Conservation (phyloP, 345 rosid species). For the Dimocarpus longan region DNA sequence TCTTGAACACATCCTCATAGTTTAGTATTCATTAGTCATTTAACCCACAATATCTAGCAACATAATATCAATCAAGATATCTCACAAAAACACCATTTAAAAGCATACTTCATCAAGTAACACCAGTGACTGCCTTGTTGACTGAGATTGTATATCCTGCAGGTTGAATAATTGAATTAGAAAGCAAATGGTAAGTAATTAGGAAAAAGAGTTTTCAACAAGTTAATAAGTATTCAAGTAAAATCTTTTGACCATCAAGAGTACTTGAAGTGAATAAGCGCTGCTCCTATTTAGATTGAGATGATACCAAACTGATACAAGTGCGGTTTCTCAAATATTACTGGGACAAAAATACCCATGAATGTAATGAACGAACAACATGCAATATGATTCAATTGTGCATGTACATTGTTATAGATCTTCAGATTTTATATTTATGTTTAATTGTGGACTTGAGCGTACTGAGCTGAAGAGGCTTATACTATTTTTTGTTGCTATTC, state of each 20-base stretch:
- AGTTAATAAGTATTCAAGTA: slow-evolving; percentile 6
- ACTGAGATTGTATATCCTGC: slow-evolving; percentile 78
- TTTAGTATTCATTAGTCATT: not conserved
- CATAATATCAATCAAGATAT: not conserved
- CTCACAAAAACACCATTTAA: not conserved
- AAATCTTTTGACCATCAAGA: slow-evolving; percentile 7
- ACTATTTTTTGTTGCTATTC: not conserved
- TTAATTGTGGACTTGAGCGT: not conserved
- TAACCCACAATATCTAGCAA: not conserved
- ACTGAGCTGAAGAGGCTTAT: not conserved
- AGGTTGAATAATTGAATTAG: slow-evolving; percentile 22
- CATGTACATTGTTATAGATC: not conserved
- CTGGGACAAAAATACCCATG: not conserved
- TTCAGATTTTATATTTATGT: not conserved
- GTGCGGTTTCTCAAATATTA: not conserved
- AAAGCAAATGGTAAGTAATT: not conserved
- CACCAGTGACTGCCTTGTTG: slow-evolving; percentile 79
- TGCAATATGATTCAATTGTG: not conserved
- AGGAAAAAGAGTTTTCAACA: not conserved
- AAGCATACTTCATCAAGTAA: slow-evolving; percentile 88
- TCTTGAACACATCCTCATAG: not conserved
- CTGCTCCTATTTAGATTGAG: not conserved
- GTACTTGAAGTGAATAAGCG: not conserved
- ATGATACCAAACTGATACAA: not conserved
- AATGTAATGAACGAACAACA: not conserved